These are phyloP conservation scores for Metarhizium guizhouense DNA, from an alignment of 2,329 filamentous ascomycete species.

Conservation along the genomic window DNA sequence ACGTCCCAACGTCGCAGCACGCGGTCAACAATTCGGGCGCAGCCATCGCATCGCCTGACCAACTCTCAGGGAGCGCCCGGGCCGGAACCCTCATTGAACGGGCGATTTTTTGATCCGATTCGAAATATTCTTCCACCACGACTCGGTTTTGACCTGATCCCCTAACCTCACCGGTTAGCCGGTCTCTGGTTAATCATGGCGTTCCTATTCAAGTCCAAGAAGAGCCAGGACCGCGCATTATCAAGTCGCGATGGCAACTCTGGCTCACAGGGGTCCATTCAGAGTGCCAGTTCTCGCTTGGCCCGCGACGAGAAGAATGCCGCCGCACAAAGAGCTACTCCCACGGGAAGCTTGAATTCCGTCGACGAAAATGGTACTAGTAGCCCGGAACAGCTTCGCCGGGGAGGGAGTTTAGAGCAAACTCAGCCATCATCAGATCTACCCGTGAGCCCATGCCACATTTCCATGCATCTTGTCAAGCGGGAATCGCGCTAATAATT, in stretches of 20 bases:
- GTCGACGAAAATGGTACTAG: conserved; percentile 48
- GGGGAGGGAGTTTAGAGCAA: conserved; percentile 43
- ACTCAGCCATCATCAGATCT: conserved; percentile 27
- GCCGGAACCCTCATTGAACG: not conserved
- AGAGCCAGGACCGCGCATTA: conserved; percentile 55
- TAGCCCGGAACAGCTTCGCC: conserved; percentile 56
- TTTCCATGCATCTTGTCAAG: not conserved
- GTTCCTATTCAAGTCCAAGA: conserved; percentile 78
- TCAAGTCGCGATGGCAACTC: conserved; percentile 45
- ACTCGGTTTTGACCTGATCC: not conserved
- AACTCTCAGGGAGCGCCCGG: not conserved
- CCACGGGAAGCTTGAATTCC: conserved; percentile 71
- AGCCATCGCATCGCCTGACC: conserved; percentile 1
- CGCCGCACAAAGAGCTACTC: conserved; percentile 51
- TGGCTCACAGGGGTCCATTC: conserved; percentile 38
- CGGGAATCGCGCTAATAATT: not conserved
- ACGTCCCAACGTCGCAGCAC: conserved; percentile 1
- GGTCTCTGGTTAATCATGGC: conserved; percentile 51
- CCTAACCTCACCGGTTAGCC: conserved; percentile 23
- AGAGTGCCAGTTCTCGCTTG: conserved; percentile 37
- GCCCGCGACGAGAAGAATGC: conserved; percentile 45
- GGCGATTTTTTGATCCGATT: not conserved
- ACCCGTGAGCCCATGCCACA: conserved; percentile 26
- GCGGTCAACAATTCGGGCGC: not conserved
- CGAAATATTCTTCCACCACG: not conserved